Base-by-base conservation (phyloP, 192 early-diverging fungal species). In the Chytriomyces hyalinus region DNA sequence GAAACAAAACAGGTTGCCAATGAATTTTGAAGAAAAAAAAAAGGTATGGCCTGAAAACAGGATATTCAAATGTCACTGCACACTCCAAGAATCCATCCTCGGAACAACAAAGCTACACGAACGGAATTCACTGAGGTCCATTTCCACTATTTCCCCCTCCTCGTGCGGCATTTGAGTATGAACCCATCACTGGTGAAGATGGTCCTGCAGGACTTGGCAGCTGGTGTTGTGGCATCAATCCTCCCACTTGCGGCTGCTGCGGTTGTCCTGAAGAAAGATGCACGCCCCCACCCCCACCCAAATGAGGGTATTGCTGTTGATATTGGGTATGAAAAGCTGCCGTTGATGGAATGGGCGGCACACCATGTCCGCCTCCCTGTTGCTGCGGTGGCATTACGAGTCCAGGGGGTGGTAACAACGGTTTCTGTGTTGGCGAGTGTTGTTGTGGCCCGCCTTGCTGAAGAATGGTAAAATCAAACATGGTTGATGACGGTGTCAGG, bases 391-490 rank as follows among this genome's bases (percentile, higher is more conserved):
- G 53, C 13, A 57, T 57, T n/a, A 57, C 53, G 20, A 57, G 53
- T 13, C 53, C 53, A 57, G 53, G 53, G 20, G 53, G 53, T n/a
- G 53, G 53, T 20, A 57, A 57, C 13, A 57, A 20, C 26, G 26
- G 62, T 11, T 24, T 64, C 26, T 17, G 62, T 24, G n/a, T 28
- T 11, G 62, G 62, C 26, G 13, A 28, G 13, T 68, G 67, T 28
- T 68, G 67, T 36, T 68, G 67, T 28, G 17, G 49, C 17, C 22
- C 17, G 24, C 47, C 17, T n/a, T 45, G 45, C 43, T 62, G 59
- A 45, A 63, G 43, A 9, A 63, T 46, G 9, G 57, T 48, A 46
- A 73, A 73, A 28, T 73, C 71, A 73, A 73, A 73, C 71, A 73
- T 24, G 7, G 71, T 73, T 46, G 71, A 36, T 17, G 71, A 73